Conservation (phyloP, 1,139 yeast species). For the Protomyces macrosporus region DNA sequence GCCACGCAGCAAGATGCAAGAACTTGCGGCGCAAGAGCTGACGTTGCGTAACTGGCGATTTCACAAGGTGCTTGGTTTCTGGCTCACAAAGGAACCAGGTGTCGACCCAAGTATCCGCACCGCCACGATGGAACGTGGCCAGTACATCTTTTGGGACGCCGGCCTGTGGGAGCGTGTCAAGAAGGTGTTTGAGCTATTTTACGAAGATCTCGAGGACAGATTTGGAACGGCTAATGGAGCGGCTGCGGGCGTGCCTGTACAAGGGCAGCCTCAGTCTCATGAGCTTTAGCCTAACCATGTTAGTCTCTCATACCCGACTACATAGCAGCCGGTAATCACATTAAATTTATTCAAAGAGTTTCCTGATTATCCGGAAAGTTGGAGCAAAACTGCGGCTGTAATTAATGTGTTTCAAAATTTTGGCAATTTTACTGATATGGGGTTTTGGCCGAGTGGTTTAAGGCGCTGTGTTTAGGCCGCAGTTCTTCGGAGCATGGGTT, state of each 20-base stretch:
- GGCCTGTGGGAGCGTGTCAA: constrained; percentile 93
- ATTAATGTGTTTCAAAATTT: not conserved
- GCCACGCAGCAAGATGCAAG: constrained; percentile 90
- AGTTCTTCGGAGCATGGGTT: not conserved
- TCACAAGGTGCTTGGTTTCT: constrained; percentile 89
- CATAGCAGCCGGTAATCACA: too few species aligned
- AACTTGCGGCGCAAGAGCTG: constrained; percentile 85
- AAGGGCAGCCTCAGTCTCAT: not conserved
- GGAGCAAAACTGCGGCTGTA: too few species aligned
- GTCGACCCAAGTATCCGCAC: constrained; percentile 84
- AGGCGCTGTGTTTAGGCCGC: constrained; percentile 2
- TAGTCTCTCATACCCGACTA: too few species aligned
- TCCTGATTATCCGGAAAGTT: too few species aligned
- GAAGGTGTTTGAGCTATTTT: constrained; percentile 30
- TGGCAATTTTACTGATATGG: not conserved
- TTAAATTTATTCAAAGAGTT: too few species aligned
- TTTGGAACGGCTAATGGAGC: not conserved
- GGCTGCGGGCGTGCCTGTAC: not conserved
- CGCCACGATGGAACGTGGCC: constrained; percentile 84
- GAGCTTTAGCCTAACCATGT: not conserved
- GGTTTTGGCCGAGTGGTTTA: constrained; percentile 23
- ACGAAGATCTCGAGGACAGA: constrained; percentile 30
- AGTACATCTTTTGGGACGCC: constrained; percentile 95
- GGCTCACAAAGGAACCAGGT: constrained; percentile 92
- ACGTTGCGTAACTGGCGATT: constrained; percentile 90